Conservation (phyloP, 768 basidiomycete species). For the Exidia glandulosa region DNA sequence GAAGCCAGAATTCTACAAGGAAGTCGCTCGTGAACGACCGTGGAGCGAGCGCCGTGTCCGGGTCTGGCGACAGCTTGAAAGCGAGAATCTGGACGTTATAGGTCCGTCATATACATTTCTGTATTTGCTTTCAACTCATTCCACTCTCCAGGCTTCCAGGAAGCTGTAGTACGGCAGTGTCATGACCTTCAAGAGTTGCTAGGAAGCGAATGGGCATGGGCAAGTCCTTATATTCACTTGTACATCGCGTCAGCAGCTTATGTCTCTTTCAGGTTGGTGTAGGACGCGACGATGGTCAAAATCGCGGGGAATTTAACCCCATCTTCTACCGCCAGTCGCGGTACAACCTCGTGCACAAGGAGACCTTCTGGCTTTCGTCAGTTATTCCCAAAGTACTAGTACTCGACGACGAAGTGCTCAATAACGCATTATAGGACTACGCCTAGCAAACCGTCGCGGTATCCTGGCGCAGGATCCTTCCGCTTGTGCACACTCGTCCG, state of each 20-base stretch:
- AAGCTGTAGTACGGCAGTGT: constrained; percentile 46
- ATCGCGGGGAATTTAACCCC: constrained; percentile 48
- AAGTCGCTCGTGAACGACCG: constrained; percentile 32
- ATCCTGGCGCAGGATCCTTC: constrained; percentile 38
- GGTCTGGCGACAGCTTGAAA: constrained; percentile 34
- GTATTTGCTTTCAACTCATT: neutral
- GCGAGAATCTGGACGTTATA: constrained; percentile 28
- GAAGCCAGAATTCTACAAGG: constrained; percentile 16
- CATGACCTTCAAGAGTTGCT: constrained; percentile 43
- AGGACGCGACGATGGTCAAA: constrained; percentile 45
- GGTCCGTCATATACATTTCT: constrained; percentile 1
- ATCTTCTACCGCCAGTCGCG: constrained; percentile 47
- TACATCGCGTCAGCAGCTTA: neutral
- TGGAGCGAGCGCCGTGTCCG: constrained; percentile 42
- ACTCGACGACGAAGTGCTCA: constrained; percentile 7
- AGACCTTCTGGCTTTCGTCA: constrained; percentile 49
- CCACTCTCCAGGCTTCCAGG: constrained; percentile 33
- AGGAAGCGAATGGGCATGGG: constrained; percentile 44
- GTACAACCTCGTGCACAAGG: constrained; percentile 28
- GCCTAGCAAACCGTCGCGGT: constrained; percentile 37
- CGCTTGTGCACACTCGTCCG: constrained; percentile 38
- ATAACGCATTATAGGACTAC: no score
- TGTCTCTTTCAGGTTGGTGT: constrained; percentile 36
- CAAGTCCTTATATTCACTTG: constrained; percentile 12
- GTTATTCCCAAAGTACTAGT: constrained; percentile 9